Evolutionary conservation across 1,284 basidiomycete species (phyloP).

Genomic region (Malassezia obtusa): DNA sequence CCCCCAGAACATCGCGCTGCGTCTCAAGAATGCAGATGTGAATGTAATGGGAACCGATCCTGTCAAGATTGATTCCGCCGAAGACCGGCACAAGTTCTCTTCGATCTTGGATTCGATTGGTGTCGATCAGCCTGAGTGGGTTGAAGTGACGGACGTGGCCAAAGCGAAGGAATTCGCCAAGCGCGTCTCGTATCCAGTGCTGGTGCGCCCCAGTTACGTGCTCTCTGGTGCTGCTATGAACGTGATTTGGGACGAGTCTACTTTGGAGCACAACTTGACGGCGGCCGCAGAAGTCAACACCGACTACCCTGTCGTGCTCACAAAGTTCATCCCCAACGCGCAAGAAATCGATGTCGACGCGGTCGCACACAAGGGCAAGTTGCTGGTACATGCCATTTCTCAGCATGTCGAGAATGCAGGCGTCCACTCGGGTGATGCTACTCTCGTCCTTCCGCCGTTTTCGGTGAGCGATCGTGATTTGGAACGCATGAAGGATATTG

Average conservation of each 20-base stretch:
- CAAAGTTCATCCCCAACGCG: slow-evolving; percentile 95
- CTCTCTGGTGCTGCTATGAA: slow-evolving; percentile 99
- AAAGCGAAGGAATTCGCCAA: slow-evolving; percentile 84
- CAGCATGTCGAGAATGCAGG: slow-evolving; percentile 99
- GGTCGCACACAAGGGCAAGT: slow-evolving; percentile 82
- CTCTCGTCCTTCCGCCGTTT: slow-evolving; percentile 92
- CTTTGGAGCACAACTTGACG: slow-evolving; percentile 81
- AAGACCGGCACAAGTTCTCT: slow-evolving; percentile 99
- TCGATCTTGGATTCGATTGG: slow-evolving; percentile 85
- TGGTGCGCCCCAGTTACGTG: slow-evolving; percentile 62
- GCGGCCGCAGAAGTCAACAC: slow-evolving; percentile 91
- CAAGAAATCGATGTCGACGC: slow-evolving; percentile 98
- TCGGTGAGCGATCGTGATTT: slow-evolving; percentile 69
- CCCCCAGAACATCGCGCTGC: slow-evolving; percentile 90
- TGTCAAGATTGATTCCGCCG: slow-evolving; percentile 85
- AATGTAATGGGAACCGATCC: slow-evolving; percentile 95
- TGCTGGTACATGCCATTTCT: slow-evolving; percentile 91
- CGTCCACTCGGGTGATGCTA: slow-evolving; percentile 97
- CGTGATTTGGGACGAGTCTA: slow-evolving; percentile 84
- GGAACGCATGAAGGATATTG: slow-evolving; percentile 75
- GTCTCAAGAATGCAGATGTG: slow-evolving; percentile 79
- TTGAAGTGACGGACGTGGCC: slow-evolving; percentile 76
- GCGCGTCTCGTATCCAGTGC: slow-evolving; percentile 57
- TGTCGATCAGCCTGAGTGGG: slow-evolving; percentile 95
- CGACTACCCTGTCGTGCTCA: slow-evolving; percentile 91